Conservation (phyloP, 805 yeast genomes). For the Metschnikowia kofuensis region DNA sequence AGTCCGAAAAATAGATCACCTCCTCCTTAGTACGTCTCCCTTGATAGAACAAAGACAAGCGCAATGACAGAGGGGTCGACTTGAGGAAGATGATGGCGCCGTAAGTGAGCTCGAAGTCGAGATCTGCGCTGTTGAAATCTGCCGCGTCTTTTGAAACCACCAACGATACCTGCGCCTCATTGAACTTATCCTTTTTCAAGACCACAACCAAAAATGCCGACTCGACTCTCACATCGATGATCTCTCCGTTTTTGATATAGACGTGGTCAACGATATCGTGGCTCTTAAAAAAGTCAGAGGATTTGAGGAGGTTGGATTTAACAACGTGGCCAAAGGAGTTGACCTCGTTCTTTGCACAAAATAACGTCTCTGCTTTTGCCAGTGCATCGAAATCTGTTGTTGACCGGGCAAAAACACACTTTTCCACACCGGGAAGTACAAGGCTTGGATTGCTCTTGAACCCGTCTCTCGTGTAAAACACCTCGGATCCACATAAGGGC, state of each 20-base stretch:
- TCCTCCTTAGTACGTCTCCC: constrained; percentile 18
- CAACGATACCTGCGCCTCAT: constrained; percentile 34
- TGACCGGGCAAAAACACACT: constrained; percentile 34
- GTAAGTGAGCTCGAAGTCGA: constrained; percentile 33
- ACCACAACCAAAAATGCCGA: constrained; percentile 41
- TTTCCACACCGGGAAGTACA: constrained; percentile 20
- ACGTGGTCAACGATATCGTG: constrained; percentile 20
- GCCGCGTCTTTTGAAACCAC: constrained; percentile 48
- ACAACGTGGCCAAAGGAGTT: constrained; percentile 43
- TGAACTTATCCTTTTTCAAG: constrained; percentile 43
- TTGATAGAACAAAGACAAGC: constrained; percentile 24
- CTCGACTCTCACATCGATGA: constrained; percentile 35
- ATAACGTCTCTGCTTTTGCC: constrained; percentile 23
- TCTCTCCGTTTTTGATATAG: constrained; percentile 28
- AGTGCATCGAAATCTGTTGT: constrained; percentile 23
- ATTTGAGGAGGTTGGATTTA: constrained; percentile 34
- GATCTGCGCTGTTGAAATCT: constrained; percentile 37
- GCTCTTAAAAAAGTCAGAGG: constrained; percentile 44
- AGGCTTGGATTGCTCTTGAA: constrained; percentile 35
- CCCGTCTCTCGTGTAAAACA: constrained; percentile 44
- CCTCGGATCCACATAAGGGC: constrained; percentile 21
- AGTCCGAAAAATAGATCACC: constrained; percentile 51
- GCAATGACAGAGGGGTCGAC: constrained; percentile 34
- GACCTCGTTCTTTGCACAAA: constrained; percentile 26
- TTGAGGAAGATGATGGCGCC: constrained; percentile 41